These are phyloP conservation scores for Pestalotiopsis sp. DNA, from an alignment of 2,329 filamentous ascomycete genomes.

Conservation along the genomic window DNA sequence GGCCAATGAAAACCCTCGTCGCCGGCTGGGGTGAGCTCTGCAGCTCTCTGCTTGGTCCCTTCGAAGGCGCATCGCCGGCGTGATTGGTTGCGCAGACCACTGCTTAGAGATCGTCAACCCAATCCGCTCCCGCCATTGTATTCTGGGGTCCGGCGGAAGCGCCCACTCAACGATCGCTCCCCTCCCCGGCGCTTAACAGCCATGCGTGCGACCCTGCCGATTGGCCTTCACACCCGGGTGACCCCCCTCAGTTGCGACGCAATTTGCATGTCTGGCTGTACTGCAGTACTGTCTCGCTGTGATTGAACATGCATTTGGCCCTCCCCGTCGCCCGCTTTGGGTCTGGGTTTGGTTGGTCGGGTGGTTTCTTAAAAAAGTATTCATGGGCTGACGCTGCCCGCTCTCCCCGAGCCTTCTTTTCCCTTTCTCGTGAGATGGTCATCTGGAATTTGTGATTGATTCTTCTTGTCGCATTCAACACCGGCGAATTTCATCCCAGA, in stretches of 20 bases:
- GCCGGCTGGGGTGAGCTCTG: neutral
- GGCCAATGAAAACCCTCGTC: constrained; percentile 6
- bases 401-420: neutral
- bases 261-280: neutral
- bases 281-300: neutral
- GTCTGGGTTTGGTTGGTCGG: neutral
- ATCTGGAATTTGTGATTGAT: neutral
- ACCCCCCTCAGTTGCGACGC: constrained; percentile 1
- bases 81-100: constrained; percentile 5
- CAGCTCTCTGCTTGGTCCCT: neutral
- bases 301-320: constrained; percentile 10
- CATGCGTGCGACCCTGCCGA: constrained; percentile 9
- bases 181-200: constrained; percentile 11
- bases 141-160: constrained; percentile 6
- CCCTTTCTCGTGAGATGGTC: neutral
- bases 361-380: constrained; percentile 7
- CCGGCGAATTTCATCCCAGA: neutral
- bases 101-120: neutral
- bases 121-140: constrained; percentile 9
- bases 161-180: neutral
- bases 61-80: constrained; percentile 5
- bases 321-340: neutral
- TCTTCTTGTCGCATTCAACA: neutral
- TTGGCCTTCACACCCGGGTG: constrained; percentile 1
- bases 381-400: neutral